A percentile compares a stretch with the other conserved stretches of the same genome.
These are phyloP conservation scores for Withania somnifera DNA, from an alignment of 305 asterid species.

Conservation along the genomic window DNA sequence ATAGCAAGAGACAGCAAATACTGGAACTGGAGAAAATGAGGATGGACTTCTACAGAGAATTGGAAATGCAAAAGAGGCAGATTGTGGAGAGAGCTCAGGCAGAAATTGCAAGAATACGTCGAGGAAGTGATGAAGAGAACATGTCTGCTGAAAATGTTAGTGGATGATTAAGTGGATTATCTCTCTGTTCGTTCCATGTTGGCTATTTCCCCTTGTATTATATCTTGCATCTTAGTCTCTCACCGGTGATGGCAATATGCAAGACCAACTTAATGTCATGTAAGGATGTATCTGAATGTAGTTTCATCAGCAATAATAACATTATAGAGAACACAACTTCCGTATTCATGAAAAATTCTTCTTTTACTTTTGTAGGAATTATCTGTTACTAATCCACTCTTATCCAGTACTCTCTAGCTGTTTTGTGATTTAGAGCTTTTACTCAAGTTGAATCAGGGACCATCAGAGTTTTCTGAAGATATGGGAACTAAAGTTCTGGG, in stretches of 20 bases:
- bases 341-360: not conserved
- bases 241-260: not conserved
- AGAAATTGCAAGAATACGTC: conserved; percentile 56
- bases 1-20: conserved; percentile 62
- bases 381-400: not conserved
- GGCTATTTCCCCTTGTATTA: conserved; percentile 25
- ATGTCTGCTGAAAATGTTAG: conserved; percentile 40
- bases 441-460: not conserved
- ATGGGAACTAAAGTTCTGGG: not conserved
- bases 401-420: not conserved
- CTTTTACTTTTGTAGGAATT: not conserved
- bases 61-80: conserved; percentile 68
- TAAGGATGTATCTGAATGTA: conserved; percentile 1
- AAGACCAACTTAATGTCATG: not conserved
- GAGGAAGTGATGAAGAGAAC: conserved; percentile 47
- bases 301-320: not conserved
- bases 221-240: not conserved
- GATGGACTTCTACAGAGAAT: conserved; percentile 69
- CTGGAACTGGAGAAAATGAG: conserved; percentile 76
- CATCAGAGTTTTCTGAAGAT: not conserved
- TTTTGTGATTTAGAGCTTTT: not conserved
- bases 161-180: conserved; percentile 15
- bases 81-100: conserved; percentile 78
- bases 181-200: conserved; percentile 1
- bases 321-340: not conserved